Percentiles rank a stretch among this genome's conserved stretches.
Evolutionary conservation across 148 eudicot species (phyloP).

Genomic region (Nyssa sinensis): DNA sequence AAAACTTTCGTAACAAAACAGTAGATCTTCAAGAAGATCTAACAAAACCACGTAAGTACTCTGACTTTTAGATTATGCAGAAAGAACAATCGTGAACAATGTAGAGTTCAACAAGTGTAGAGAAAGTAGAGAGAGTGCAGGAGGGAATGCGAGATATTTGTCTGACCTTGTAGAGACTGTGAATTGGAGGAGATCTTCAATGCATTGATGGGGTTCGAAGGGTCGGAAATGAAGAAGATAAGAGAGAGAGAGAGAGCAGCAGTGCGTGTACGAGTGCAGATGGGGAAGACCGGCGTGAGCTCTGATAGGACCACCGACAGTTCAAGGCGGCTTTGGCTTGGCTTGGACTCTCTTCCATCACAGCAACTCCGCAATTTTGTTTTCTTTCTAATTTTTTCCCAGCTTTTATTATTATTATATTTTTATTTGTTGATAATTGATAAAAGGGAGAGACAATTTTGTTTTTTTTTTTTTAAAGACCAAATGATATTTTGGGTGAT

Average conservation of each 20-base stretch:
- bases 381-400: too few relatives aligned
- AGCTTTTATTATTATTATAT: too few relatives aligned
- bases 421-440: too few relatives aligned
- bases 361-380: too few relatives aligned
- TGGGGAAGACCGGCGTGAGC: conserved; percentile 6
- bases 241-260: conserved; percentile 17
- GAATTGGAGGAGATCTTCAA: conserved; percentile 22
- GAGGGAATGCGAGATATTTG: background rate
- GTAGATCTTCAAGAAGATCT: conserved; percentile 10
- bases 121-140: background rate
- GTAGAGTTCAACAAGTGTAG: background rate
- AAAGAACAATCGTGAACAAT: background rate
- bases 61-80: background rate
- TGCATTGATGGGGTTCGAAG: conserved; percentile 26
- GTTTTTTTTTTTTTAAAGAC: too few relatives aligned
- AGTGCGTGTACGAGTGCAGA: conserved; percentile 14
- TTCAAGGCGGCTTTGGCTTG: conserved; percentile 10
- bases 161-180: conserved; percentile 17
- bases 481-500: too few relatives aligned
- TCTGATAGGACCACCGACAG: conserved; percentile 33
- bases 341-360: conserved; percentile 10
- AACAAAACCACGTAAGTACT: background rate
- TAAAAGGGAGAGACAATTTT: too few relatives aligned
- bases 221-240: conserved; percentile 6
- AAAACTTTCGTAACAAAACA: conserved; percentile 4